Evolutionary conservation across 2,329 filamentous ascomycete species (phyloP).

Genomic region (Phoma sp.): DNA sequence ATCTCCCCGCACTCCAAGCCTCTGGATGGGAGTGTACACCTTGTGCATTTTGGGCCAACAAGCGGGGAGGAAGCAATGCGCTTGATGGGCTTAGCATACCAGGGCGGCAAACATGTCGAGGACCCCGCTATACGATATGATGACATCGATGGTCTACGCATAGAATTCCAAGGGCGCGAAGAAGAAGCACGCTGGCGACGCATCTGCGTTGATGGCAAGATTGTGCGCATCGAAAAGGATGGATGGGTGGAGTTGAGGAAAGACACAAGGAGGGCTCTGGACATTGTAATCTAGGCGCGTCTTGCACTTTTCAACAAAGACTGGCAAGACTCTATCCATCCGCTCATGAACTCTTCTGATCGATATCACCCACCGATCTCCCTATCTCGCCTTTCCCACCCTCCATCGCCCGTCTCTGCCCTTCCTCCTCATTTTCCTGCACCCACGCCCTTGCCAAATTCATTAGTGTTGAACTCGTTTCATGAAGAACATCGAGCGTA

Average conservation of each 20-base stretch:
- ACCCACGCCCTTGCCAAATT: too few species aligned
- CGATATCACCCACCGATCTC: too few species aligned
- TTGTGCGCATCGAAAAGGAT: constrained; percentile 73
- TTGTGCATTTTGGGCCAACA: constrained; percentile 78
- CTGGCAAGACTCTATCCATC: too few species aligned
- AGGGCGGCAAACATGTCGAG: constrained; percentile 64
- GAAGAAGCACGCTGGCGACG: constrained; percentile 78
- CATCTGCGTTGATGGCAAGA: constrained; percentile 91
- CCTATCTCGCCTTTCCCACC: too few species aligned
- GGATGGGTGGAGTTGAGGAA: constrained; percentile 74
- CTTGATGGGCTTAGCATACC: constrained; percentile 73
- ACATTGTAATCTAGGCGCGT: too few species aligned
- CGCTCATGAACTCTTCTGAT: too few species aligned
- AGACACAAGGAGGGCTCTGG: constrained; percentile 52
- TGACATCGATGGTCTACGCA: constrained; percentile 69
- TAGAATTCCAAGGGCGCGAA: constrained; percentile 67
- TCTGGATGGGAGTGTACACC: constrained; percentile 72
- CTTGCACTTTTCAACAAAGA: too few species aligned
- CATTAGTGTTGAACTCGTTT: too few species aligned
- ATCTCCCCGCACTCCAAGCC: constrained; percentile 79
- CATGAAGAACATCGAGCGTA: too few species aligned
- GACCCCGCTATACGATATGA: constrained; percentile 70
- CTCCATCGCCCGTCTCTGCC: too few species aligned
- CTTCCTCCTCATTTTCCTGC: too few species aligned
- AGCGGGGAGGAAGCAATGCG: constrained; percentile 73